Conservation (phyloP, 768 basidiomycete genomes). For the Trametes meyenii region DNA sequence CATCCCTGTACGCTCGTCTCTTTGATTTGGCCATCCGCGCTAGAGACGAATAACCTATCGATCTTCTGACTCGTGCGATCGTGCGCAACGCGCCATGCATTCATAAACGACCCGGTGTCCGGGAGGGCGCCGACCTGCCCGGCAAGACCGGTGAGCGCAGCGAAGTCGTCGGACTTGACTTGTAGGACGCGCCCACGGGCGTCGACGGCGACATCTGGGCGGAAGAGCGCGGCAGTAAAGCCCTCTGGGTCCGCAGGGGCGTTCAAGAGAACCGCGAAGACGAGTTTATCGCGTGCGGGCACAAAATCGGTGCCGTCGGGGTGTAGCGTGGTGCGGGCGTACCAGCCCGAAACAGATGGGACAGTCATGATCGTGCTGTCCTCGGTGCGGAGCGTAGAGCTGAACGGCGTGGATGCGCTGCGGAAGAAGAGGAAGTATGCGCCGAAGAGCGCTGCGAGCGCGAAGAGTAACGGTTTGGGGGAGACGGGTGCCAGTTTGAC, state of each 20-base stretch:
- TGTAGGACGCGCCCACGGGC: conserved; percentile 23
- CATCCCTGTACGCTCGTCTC: conserved; percentile 31
- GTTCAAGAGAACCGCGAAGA: conserved; percentile 26
- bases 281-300: conserved; percentile 22
- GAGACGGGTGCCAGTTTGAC: conserved; percentile 13
- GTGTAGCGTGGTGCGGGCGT: conserved; percentile 21
- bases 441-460: conserved; percentile 14
- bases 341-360: conserved; percentile 25
- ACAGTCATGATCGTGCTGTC: not conserved
- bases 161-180: conserved; percentile 19
- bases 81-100: conserved; percentile 27
- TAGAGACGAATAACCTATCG: conserved; percentile 26
- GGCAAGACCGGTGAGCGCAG: conserved; percentile 19
- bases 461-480: conserved; percentile 12
- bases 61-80: conserved; percentile 24
- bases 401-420: not conserved
- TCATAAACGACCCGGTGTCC: conserved; percentile 27
- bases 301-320: conserved; percentile 19
- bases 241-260: conserved; percentile 26
- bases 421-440: conserved; percentile 15
- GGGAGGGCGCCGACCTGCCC: conserved; percentile 19
- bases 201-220: conserved; percentile 30
- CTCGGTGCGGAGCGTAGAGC: not conserved
- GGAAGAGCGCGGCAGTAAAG: conserved; percentile 31
- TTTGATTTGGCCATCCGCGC: conserved; percentile 4